phyloP scores from a whole-genome alignment of 2,329 filamentous ascomycete genomes.

The Clarireedia paspali region DNA sequence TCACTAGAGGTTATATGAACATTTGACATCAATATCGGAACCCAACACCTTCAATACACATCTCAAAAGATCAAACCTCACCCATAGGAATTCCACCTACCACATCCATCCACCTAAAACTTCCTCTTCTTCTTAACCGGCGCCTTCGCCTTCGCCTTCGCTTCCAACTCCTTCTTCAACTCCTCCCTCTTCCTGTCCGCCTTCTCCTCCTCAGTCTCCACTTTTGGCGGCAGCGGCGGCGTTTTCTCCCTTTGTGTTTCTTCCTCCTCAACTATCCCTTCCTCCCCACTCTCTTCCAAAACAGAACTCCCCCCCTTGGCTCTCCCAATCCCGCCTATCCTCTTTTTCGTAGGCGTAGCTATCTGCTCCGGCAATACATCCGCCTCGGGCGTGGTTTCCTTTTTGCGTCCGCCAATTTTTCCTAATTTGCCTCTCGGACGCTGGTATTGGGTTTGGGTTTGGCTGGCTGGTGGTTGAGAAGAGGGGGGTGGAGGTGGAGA shows the following conservation, averaged over 20 bases:
- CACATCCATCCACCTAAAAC: slow-evolving; percentile 18
- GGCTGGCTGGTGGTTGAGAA: slow-evolving; percentile 5
- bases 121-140: slow-evolving; percentile 30
- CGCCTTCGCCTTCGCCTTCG: slow-evolving; percentile 26
- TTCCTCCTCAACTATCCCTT: slow-evolving; percentile 7
- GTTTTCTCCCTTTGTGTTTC: slow-evolving; percentile 11
- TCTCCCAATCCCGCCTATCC: slow-evolving; percentile 19
- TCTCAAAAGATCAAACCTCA: too few relatives aligned
- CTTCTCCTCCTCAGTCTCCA: slow-evolving; percentile 26
- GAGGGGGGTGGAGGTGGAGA: background rate
- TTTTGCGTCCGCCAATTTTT: slow-evolving; percentile 24
- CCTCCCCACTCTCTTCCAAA: background rate
- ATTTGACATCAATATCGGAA: too few relatives aligned
- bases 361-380: slow-evolving; percentile 6
- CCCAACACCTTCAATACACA: too few relatives aligned
- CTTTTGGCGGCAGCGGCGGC: slow-evolving; percentile 9
- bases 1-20: too few relatives aligned
- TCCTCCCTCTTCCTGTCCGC: slow-evolving; percentile 25
- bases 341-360: slow-evolving; percentile 15
- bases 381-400: slow-evolving; percentile 7
- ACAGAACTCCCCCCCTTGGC: slow-evolving; percentile 1
- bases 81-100: background rate
- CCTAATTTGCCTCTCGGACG: slow-evolving; percentile 19
- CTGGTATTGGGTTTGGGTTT: slow-evolving; percentile 3
- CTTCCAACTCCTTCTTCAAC: slow-evolving; percentile 27